Base-by-base conservation (phyloP, 176 grass and related monocot genomes). In the Oryza longistaminata region DNA sequence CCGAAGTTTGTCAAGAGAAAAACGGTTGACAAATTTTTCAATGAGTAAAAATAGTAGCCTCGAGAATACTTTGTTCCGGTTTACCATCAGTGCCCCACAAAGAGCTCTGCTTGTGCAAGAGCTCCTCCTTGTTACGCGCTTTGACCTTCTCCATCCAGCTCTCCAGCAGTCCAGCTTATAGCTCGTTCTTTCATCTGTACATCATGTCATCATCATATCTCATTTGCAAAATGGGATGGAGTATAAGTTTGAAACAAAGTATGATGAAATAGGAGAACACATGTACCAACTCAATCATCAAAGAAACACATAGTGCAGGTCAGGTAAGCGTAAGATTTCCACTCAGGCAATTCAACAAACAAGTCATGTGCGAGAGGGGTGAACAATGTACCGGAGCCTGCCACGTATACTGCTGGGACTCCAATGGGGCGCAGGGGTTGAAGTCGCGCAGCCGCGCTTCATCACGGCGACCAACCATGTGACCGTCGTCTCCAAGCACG, bases 181-280 rank as follows among this genome's bases (percentile, higher is more conserved):
- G 88, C 58, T 93, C 88, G 90, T 93, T 98, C 89, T 1, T 93
- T 92, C 85, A 93, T 92, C 93, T 98, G 82, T 50, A 49, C 7
- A 40, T 40, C 39, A 40, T 40, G 39, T 40, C 5, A 73, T 65
- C 14, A 82, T 44, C 9, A 21, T 24, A 77, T 52, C 40, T 55
- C n/a, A 3, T 16, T 77, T 85, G 71, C 22, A 75, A 65, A 27
- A 27, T 27, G 27, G 27, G 27, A 27, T 27, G 27, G 27, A 27
- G 27, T 27, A 27, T 43, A 43, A 43, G 9, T 43, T 46, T 50
- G 48, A 87, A 75, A 42, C 31, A 75, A 67, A 19, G 61, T 67
- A 58, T 0, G 14, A 15, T 1, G 14, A 50, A 50, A 50, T 50
- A 15, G 48, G 37, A 6, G 0, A 7, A 40, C 39, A 40, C 39